Base-by-base conservation (phyloP, 805 yeast genomes). In the Candida schatavii region DNA sequence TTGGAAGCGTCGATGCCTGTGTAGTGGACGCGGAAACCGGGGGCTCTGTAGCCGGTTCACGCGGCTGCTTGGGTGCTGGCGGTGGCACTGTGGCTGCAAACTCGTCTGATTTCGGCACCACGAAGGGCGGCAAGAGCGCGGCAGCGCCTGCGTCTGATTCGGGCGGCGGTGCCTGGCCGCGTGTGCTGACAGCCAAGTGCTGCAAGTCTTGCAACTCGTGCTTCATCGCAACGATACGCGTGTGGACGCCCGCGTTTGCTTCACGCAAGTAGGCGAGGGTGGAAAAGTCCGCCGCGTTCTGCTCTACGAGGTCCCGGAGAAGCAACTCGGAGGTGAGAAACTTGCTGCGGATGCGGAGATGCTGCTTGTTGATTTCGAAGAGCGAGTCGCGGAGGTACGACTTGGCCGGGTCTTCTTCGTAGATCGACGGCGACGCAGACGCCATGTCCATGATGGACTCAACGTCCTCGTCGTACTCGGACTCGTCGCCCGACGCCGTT, bases 401-500 rank as follows among this genome's bases (percentile, higher is more conserved):
- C 20, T 10, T 29, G 18, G 19, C 17, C 3, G 34, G 25, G 19
- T 29, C 35, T 15, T 26, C 35, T 5, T 38, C 41, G 35, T 38
- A 38, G 13, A 38, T 28, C 27, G 15, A 17, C 10, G 40, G 40
- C 11, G 40, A 37, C 13, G 19, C 15, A 6, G 41, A 19, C 7
- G 10, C 21, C 26, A 29, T n/a, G 15, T 38, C 41, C 41, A 38
- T 38, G 9, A 38, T 18, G 19, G 41, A 38, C 13, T 29, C 35
- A 3, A 38, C 9, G 4, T 38, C 41, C 15, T 19, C 35, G 9
- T 31, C 35, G 4, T 47, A 51, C 26, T 46, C 51, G 21, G 30
- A 29, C 17, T 45, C 47, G 21, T 35, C 31, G 4, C 23, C 41
- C 10, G 7, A 7, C 10, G 11, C 10, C 27, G 27, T 7, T 7